These are phyloP conservation scores for Phlyctochytrium bullatum DNA, from an alignment of 192 early-diverging fungal species.

Conservation along the genomic window DNA sequence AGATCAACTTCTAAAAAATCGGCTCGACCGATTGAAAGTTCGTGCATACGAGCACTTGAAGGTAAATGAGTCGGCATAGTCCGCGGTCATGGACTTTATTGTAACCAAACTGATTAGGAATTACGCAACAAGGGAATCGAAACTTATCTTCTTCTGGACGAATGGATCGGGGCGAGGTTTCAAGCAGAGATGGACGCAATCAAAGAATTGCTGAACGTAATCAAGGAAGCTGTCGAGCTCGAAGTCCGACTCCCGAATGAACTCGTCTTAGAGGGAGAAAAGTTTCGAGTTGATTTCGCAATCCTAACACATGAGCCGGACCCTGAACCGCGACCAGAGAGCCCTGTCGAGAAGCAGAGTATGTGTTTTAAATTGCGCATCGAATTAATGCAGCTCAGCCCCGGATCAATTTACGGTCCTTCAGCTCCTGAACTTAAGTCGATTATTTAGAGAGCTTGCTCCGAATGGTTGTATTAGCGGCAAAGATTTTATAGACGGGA, in stretches of 20 bases:
- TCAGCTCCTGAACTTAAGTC: slow-evolving; percentile 43
- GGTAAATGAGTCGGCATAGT: slow-evolving; percentile 16
- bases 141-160: slow-evolving; percentile 52
- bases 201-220: slow-evolving; percentile 44
- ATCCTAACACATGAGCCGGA: slow-evolving; percentile 52
- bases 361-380: neutral
- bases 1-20: slow-evolving; percentile 41
- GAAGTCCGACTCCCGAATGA: slow-evolving; percentile 53
- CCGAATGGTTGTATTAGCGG: slow-evolving; percentile 32
- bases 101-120: slow-evolving; percentile 29
- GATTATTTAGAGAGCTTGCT: slow-evolving; percentile 37
- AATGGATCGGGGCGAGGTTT: slow-evolving; percentile 51
- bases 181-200: slow-evolving; percentile 58
- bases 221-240: slow-evolving; percentile 61
- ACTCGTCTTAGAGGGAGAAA: slow-evolving; percentile 50
- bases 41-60: slow-evolving; percentile 39
- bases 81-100: neutral
- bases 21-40: slow-evolving; percentile 41
- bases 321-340: slow-evolving; percentile 51
- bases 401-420: slow-evolving; percentile 53
- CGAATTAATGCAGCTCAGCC: slow-evolving; percentile 18
- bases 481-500: slow-evolving; percentile 47
- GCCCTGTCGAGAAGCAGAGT: slow-evolving; percentile 51
- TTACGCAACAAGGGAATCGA: slow-evolving; percentile 52
- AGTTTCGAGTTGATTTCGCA: slow-evolving; percentile 52